Conservation (phyloP, 192 early-diverging fungal species). For the Podila epicladia region DNA sequence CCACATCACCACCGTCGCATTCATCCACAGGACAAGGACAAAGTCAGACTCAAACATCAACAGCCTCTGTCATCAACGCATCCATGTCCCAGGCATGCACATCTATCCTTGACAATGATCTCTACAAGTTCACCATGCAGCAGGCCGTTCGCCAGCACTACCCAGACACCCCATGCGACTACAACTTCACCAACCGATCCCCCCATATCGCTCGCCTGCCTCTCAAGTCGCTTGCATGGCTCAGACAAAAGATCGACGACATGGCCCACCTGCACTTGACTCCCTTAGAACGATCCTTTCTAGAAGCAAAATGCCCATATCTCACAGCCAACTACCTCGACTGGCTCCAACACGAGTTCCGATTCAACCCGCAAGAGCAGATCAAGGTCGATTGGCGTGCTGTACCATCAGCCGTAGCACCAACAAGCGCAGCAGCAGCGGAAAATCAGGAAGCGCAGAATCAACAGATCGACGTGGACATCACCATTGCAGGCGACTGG, state of each 20-base stretch:
- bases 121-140: constrained; percentile 90
- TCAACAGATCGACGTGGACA: constrained; percentile 27
- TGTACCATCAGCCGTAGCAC: not conserved
- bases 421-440: not conserved
- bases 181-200: constrained; percentile 75
- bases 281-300: constrained; percentile 50
- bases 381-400: constrained; percentile 38
- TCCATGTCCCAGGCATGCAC: constrained; percentile 16
- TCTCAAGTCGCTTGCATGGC: constrained; percentile 21
- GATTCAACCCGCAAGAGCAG: constrained; percentile 64
- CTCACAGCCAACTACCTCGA: constrained; percentile 65
- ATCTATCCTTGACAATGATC: constrained; percentile 84
- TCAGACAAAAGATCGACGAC: constrained; percentile 44
- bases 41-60: too few species aligned
- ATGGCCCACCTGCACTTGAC: constrained; percentile 57
- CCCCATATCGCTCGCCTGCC: constrained; percentile 18
- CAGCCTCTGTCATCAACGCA: too few species aligned
- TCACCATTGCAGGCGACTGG: constrained; percentile 72
- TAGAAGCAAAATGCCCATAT: constrained; percentile 60
- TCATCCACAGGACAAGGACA: too few species aligned
- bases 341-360: constrained; percentile 64
- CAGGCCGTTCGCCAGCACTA: constrained; percentile 79
- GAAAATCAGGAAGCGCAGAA: constrained; percentile 23
- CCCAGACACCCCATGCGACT: constrained; percentile 64
- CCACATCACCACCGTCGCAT: too few species aligned